Percentiles rank a stretch among this genome's conserved stretches.
Conservation (phyloP, 805 yeast species). For the Candida namnaoensis region DNA sequence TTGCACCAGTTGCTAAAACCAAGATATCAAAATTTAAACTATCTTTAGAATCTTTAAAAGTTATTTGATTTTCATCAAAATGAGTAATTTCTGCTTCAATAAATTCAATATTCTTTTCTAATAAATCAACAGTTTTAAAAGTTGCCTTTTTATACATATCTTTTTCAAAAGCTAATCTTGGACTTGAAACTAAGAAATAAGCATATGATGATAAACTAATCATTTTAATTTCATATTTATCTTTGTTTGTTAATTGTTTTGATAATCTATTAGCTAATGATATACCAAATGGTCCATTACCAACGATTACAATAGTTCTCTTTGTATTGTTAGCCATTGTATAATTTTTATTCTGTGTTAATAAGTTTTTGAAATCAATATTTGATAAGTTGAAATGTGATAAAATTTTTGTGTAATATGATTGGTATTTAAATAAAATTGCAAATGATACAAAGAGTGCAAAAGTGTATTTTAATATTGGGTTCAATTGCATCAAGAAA, state of each 20-base stretch:
- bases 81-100: conserved; percentile 11
- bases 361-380: no score
- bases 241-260: not conserved
- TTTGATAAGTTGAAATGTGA: no score
- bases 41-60: conserved; percentile 5
- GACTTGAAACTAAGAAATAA: conserved; percentile 6
- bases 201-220: conserved; percentile 9
- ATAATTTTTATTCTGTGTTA: no score
- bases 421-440: no score
- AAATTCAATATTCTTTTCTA: conserved; percentile 13
- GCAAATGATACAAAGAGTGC: no score
- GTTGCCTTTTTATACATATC: conserved; percentile 7
- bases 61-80: conserved; percentile 11
- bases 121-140: conserved; percentile 10
- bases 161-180: conserved; percentile 12
- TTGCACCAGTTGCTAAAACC: conserved; percentile 23
- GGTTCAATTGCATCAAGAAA: no score
- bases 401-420: no score
- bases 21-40: conserved; percentile 14
- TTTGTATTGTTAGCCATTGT: no score
- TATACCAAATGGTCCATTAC: no score
- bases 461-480: no score
- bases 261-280: no score
- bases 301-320: no score
- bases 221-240: conserved; percentile 5